Evolutionary conservation across 2,329 filamentous ascomycete genomes (phyloP).

Genomic region (Fonsecaea pedrosoi): DNA sequence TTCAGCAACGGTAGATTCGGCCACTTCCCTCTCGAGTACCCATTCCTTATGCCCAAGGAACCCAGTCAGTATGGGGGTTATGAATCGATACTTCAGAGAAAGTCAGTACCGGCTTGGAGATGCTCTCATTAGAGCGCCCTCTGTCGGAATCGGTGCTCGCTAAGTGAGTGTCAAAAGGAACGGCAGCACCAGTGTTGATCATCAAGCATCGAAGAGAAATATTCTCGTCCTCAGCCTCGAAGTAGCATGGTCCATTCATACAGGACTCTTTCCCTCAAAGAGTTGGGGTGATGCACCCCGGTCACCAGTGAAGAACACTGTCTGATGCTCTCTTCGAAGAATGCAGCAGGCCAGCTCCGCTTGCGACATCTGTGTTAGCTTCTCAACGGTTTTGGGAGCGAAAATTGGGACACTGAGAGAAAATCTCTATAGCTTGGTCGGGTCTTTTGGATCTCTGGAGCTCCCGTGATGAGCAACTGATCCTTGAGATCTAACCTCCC

Average conservation of each 20-base stretch:
- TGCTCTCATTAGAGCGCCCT: constrained; percentile 12
- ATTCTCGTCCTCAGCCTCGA: background rate
- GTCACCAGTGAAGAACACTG: background rate
- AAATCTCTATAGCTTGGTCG: background rate
- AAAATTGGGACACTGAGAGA: background rate
- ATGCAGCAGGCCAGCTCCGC: background rate
- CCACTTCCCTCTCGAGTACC: constrained; percentile 12
- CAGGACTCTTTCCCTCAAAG: background rate
- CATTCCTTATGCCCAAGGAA: constrained; percentile 12
- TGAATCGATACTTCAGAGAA: constrained; percentile 30
- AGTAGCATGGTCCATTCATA: background rate
- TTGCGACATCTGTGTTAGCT: background rate
- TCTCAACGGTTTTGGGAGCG: background rate
- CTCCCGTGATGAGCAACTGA: background rate
- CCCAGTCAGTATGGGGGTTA: constrained; percentile 27
- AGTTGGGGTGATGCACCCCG: background rate
- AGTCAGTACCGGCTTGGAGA: constrained; percentile 30
- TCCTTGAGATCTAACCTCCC: background rate
- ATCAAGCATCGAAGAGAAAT: background rate
- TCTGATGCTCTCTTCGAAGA: background rate
- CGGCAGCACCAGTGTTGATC: background rate
- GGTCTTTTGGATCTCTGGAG: background rate
- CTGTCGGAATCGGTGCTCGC: constrained; percentile 8
- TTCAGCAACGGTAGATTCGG: background rate
- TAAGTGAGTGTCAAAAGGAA: background rate